Base-by-base conservation (phyloP, 1,139 yeast species). In the Sugiyamaella japonica region DNA sequence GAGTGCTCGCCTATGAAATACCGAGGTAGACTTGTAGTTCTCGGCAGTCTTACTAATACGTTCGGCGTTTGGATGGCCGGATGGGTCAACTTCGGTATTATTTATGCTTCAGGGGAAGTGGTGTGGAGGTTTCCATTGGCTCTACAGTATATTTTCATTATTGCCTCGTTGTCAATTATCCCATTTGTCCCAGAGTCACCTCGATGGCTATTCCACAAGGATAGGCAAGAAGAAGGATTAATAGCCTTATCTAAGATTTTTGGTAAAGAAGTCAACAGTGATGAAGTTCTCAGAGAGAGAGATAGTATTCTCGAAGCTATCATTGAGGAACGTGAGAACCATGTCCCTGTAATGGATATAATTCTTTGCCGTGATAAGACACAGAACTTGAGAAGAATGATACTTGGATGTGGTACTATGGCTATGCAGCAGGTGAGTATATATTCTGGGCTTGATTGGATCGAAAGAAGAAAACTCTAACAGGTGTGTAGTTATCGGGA, bases 131-230 rank as follows among this genome's bases (percentile, higher is more conserved):
- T 81, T 31, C 87, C 88, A 9, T 84, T 88, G 87, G 85, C 81
- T 55, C 58, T 85, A 57, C 91, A 85, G 71, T 76, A 81, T 56
- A 66, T 83, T 44, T 90, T 90, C 31, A 89, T 87, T 34, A 55
- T 76, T 7, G 25, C 79, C 3, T 73, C 85, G 54, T 70, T 83
- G 55, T 4, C 68, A 42, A 83, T 83, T 60, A 63, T 76, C 39
- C 71, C 79, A 63, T 71, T 80, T 59, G 71, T 85, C 56, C 89
- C 85, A n/a, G 90, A 85, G 69, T 83, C 90, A 3, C 90, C 90
- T 39, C 78, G 85, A 67, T 85, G 89, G 89, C 74, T 79, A 59
- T 85, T 84, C n/a, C 76, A 80, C 59, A 43, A 40, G 34, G 55
- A 48, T 20, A 34, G 52, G 10, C 47, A 50, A 10, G 52, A 52